Evolutionary conservation across 2,329 filamentous ascomycete species (phyloP).

Genomic region (Aspergillus melleus): DNA sequence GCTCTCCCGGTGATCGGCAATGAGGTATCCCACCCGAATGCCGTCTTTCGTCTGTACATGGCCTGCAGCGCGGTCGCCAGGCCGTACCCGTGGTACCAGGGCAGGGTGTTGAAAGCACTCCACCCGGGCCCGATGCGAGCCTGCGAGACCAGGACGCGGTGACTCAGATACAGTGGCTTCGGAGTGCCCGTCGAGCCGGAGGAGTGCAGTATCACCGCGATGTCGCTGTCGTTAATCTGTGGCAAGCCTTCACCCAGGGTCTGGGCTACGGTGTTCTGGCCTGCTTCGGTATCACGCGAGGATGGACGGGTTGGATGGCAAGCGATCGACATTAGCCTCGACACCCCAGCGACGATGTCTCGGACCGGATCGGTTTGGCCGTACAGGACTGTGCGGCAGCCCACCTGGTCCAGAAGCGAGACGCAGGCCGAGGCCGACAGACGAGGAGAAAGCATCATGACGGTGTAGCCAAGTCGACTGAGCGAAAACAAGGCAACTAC

Average conservation of each 20-base stretch:
- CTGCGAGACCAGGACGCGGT: conserved; percentile 39
- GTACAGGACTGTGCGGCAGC: conserved; percentile 36
- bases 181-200: conserved; percentile 51
- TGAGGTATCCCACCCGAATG: too few relatives aligned
- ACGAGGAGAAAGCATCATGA: conserved; percentile 46
- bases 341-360: conserved; percentile 13
- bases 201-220: conserved; percentile 48
- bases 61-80: too few relatives aligned
- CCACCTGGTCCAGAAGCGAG: conserved; percentile 38
- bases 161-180: conserved; percentile 47
- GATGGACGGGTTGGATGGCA: conserved; percentile 22
- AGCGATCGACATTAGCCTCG: conserved; percentile 21
- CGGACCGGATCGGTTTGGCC: conserved; percentile 34
- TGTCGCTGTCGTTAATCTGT: conserved; percentile 29
- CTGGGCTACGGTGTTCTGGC: conserved; percentile 7
- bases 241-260: conserved; percentile 11
- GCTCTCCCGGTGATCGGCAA: too few relatives aligned
- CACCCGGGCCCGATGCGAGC: conserved; percentile 36
- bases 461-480: conserved; percentile 29
- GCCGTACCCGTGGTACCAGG: too few relatives aligned
- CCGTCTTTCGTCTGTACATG: too few relatives aligned
- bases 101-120: conserved; percentile 37
- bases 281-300: background rate
- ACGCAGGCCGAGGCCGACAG: conserved; percentile 42
- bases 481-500: too few relatives aligned